phyloP scores from a whole-genome alignment of 306 rosid genomes.

The Cucumis melo region DNA sequence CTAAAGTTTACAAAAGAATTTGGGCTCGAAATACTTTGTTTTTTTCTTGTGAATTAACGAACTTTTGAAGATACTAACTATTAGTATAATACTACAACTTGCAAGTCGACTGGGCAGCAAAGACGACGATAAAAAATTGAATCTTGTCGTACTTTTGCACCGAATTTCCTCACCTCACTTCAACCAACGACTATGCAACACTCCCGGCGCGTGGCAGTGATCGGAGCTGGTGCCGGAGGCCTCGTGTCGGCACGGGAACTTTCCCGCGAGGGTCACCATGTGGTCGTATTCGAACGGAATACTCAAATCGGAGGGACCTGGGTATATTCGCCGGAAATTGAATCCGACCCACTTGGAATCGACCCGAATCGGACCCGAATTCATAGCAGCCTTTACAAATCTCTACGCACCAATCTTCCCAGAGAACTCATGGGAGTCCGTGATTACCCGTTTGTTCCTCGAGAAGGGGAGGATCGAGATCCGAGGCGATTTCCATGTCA shows the following conservation, averaged over 20 bases:
- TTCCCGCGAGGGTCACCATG: conserved; percentile 43
- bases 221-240: conserved; percentile 64
- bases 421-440: conserved; percentile 55
- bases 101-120: no score
- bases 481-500: conserved; percentile 40
- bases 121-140: no score
- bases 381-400: conserved; percentile 50
- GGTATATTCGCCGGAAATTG: conserved; percentile 41
- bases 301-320: conserved; percentile 53
- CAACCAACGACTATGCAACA: not conserved
- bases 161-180: not conserved
- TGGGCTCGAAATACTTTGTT: no score
- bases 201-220: conserved; percentile 50
- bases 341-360: conserved; percentile 44
- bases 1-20: no score
- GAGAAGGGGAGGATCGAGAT: conserved; percentile 18
- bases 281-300: conserved; percentile 52
- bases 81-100: no score
- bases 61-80: no score
- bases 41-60: no score
- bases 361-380: conserved; percentile 32
- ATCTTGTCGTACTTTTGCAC: no score
- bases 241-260: conserved; percentile 66
- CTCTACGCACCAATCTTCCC: conserved; percentile 74
- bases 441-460: conserved; percentile 47